Evolutionary conservation across 441 rosid species (phyloP).

Genomic region (Pelargonium australe): DNA sequence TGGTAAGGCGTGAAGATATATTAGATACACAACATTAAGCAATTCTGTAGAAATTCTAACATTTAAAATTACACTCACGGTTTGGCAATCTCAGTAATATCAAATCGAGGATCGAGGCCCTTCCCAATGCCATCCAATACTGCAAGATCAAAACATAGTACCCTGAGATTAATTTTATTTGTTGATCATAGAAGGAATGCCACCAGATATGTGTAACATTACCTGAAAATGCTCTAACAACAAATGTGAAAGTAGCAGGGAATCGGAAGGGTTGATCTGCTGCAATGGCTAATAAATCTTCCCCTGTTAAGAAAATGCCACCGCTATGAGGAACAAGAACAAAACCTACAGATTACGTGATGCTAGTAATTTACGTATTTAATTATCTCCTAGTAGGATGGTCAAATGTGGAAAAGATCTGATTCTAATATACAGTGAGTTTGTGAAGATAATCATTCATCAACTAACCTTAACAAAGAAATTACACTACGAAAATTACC

Average conservation of each 20-base stretch:
- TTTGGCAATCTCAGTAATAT: constrained; percentile 95
- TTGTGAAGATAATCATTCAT: neutral
- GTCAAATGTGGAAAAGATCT: neutral
- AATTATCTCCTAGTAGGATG: neutral
- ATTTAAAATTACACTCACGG: constrained; percentile 54
- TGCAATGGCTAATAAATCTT: constrained; percentile 90
- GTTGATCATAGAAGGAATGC: constrained; percentile 14
- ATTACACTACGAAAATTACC: constrained; percentile 37
- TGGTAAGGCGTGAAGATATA: constrained; percentile 24
- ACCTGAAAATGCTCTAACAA: constrained; percentile 99
- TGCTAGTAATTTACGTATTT: neutral
- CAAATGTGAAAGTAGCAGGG: constrained; percentile 98
- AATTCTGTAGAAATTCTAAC: neutral
- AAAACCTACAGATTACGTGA: neutral
- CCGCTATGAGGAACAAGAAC: constrained; percentile 17
- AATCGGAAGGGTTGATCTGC: constrained; percentile 98
- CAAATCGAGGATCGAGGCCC: constrained; percentile 97
- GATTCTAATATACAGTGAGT: constrained; percentile 9
- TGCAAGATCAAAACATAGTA: constrained; percentile 29
- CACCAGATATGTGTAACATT: constrained; percentile 11
- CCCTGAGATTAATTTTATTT: constrained; percentile 6
- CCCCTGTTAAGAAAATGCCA: constrained; percentile 47
- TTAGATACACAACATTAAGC: constrained; percentile 15
- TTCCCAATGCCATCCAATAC: constrained; percentile 98
- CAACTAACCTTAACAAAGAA: constrained; percentile 9